These are phyloP conservation scores for Ambrosiella beaveri DNA, from an alignment of 2,329 filamentous ascomycete genomes.

Conservation along the genomic window DNA sequence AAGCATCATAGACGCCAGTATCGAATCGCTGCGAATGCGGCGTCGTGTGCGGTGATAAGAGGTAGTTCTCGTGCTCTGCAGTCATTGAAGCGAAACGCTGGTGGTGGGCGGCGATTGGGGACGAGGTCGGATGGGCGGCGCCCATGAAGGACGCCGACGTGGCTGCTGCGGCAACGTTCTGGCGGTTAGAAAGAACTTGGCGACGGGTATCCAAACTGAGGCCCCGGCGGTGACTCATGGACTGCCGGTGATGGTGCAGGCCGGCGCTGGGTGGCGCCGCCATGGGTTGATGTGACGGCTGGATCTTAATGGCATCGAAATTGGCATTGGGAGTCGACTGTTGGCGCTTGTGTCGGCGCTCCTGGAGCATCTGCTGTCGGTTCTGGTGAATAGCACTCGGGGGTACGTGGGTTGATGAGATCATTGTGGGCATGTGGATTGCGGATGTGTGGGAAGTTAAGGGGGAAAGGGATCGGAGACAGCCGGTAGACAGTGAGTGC, in stretches of 20 bases:
- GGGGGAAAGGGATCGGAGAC: neutral
- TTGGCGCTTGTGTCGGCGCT: slow-evolving; percentile 56
- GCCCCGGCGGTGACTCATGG: slow-evolving; percentile 53
- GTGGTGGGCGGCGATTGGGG: slow-evolving; percentile 14
- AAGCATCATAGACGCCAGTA: slow-evolving; percentile 27
- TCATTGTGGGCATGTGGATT: neutral
- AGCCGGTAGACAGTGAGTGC: neutral
- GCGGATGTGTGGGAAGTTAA: neutral
- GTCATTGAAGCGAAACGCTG: slow-evolving; percentile 17
- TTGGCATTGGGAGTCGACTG: slow-evolving; percentile 59
- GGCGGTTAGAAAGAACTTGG: slow-evolving; percentile 21
- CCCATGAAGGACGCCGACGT: slow-evolving; percentile 17
- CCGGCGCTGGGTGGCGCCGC: slow-evolving; percentile 4
- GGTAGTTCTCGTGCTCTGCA: slow-evolving; percentile 32
- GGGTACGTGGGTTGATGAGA: slow-evolving; percentile 8
- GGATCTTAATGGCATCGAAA: slow-evolving; percentile 57
- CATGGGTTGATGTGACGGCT: slow-evolving; percentile 23
- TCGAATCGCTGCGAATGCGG: slow-evolving; percentile 37
- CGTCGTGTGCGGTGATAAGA: slow-evolving; percentile 38
- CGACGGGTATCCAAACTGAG: slow-evolving; percentile 64
- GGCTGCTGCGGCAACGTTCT: slow-evolving; percentile 15
- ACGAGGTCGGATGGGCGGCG: slow-evolving; percentile 22
- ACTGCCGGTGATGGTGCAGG: slow-evolving; percentile 7
- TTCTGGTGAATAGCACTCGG: slow-evolving; percentile 11
- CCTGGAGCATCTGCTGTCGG: slow-evolving; percentile 17